phyloP scores from a whole-genome alignment of 129 eudicot species.

The sunflower (Helianthus annuus) region DNA sequence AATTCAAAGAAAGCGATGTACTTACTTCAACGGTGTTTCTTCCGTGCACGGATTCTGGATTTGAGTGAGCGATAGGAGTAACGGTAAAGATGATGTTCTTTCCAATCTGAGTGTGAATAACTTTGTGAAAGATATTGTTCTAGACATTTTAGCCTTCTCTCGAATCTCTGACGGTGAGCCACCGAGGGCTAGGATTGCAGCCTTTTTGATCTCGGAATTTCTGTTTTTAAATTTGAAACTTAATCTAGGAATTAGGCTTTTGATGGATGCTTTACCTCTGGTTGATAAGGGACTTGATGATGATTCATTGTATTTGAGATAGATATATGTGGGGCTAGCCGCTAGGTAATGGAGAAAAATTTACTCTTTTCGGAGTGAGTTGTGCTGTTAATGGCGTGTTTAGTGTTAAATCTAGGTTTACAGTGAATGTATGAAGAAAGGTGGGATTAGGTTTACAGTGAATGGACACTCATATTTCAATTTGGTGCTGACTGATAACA shows the following conservation, averaged over 20 bases:
- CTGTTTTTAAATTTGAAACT: slow-evolving; percentile 72
- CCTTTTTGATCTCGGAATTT: slow-evolving; percentile 73
- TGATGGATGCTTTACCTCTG: slow-evolving; percentile 57
- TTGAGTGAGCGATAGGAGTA: slow-evolving; percentile 80
- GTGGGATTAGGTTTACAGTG: no score
- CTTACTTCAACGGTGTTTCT: slow-evolving; percentile 45
- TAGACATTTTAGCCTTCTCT: slow-evolving; percentile 41
- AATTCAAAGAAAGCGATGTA: slow-evolving; percentile 17
- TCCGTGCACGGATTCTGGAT: slow-evolving; percentile 90
- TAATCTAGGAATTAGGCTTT: slow-evolving; percentile 69
- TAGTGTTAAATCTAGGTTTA: slow-evolving; percentile 52
- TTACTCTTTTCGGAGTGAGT: slow-evolving; percentile 71
- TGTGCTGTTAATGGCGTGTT: slow-evolving; percentile 56
- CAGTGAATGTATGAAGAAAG: no score
- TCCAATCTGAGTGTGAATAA: slow-evolving; percentile 54
- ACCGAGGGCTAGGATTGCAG: slow-evolving; percentile 77
- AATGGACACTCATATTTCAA: no score
- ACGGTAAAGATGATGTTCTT: slow-evolving; percentile 74
- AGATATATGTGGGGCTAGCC: slow-evolving; percentile 60
- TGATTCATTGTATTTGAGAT: slow-evolving; percentile 36
- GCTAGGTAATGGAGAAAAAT: slow-evolving; percentile 62
- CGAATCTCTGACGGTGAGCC: slow-evolving; percentile 56
- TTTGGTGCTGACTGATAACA: no score
- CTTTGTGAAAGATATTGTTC: slow-evolving; percentile 63
- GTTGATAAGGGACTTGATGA: slow-evolving; percentile 52